phyloP scores from a whole-genome alignment of 1,284 basidiomycete species.

The Pisolithus thermaeus region DNA sequence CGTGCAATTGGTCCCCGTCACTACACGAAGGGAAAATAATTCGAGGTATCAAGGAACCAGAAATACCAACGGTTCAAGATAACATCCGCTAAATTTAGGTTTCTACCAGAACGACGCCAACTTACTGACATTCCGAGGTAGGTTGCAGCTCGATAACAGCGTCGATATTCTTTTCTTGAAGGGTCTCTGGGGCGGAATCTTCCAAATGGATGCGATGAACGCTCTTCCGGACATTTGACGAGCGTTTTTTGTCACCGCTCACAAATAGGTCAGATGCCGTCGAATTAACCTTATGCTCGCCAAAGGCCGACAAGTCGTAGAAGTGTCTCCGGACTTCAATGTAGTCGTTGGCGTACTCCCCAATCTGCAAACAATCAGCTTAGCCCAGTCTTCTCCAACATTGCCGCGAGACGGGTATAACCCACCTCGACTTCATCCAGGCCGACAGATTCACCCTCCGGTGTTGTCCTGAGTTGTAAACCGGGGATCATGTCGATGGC shows the following conservation, averaged over 20 bases:
- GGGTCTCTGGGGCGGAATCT: neutral
- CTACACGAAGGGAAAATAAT: too few species aligned
- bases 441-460: conserved; percentile 78
- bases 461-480: conserved; percentile 67
- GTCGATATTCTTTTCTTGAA: neutral
- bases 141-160: too few species aligned
- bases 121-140: too few species aligned
- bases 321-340: conserved; percentile 72
- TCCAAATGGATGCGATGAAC: neutral
- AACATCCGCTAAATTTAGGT: too few species aligned
- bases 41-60: too few species aligned
- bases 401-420: neutral
- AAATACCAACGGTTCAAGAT: too few species aligned
- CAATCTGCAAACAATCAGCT: conserved; percentile 43
- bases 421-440: conserved; percentile 84
- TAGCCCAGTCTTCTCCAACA: neutral
- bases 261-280: conserved; percentile 5
- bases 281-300: conserved; percentile 4
- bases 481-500: conserved; percentile 73
- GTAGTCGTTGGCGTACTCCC: conserved; percentile 74
- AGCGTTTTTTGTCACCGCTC: conserved; percentile 2
- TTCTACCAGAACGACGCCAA: too few species aligned
- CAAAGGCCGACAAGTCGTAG: conserved; percentile 43
- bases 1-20: too few species aligned
- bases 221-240: neutral